Conservation (phyloP, 257 asterid species). For the Mentha longifolia region DNA sequence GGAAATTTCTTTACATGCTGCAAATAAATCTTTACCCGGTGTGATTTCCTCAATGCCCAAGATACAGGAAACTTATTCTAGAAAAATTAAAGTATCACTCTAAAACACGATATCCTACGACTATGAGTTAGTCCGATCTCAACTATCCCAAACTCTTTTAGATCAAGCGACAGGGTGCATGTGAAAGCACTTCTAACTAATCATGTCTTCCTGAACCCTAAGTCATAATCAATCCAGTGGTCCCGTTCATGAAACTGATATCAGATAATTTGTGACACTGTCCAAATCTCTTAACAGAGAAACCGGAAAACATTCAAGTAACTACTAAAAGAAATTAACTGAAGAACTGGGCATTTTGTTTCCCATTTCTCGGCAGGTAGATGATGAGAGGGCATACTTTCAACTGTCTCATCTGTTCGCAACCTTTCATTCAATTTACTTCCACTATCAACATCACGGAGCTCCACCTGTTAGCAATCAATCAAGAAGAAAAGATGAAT, state of each 20-base stretch:
- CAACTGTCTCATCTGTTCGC: constrained; percentile 88
- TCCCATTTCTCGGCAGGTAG: constrained; percentile 15
- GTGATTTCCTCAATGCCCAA: neutral
- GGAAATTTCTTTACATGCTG: constrained; percentile 2
- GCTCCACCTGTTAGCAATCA: constrained; percentile 76
- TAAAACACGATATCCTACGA: neutral
- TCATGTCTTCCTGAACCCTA: constrained; percentile 16
- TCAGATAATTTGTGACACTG: constrained; percentile 10
- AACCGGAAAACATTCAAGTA: neutral
- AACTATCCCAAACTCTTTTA: neutral
- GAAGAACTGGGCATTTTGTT: constrained; percentile 21
- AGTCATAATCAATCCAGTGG: constrained; percentile 4
- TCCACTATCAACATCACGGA: constrained; percentile 95
- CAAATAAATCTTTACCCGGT: constrained; percentile 13
- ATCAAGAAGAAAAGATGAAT: constrained; percentile 29
- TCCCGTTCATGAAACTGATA: constrained; percentile 2
- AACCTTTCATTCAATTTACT: constrained; percentile 85
- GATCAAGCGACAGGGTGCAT: constrained; percentile 9
- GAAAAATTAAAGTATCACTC: constrained; percentile 1
- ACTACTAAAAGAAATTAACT: constrained; percentile 21
- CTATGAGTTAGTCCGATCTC: neutral
- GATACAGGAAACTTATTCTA: neutral
- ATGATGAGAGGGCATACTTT: constrained; percentile 59
- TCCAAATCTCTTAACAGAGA: neutral
- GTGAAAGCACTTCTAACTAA: constrained; percentile 6